Evolutionary conservation across 768 basidiomycete genomes (phyloP), one percentile per base, ranked within the genome.

Genomic region (Rhizopogon sp.): DNA sequence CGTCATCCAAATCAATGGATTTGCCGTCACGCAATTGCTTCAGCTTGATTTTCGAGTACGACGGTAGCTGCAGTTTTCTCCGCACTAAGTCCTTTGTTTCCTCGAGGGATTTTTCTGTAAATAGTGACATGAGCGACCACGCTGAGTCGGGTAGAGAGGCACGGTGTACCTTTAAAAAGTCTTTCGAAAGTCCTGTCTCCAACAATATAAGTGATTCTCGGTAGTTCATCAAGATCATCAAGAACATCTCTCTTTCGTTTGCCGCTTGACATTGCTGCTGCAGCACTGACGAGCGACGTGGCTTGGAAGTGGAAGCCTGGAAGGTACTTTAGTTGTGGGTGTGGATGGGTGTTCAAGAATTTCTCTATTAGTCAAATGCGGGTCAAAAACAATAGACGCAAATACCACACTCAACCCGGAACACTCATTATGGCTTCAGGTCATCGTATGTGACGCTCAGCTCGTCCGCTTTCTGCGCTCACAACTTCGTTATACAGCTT

Each of bases 1-100:
- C 87, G 64, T 92, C 89, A 37, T 88, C 88, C n/a, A 93, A 74
- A 64, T 87, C 87, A 22, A 90, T 77, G 13, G 66, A 64, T 55
- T 71, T 71, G 7, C 74, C 79, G 20, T 75, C 75, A 35, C 85
- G 78, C 45, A 88, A 61, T 59, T 88, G 88, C 20, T 67, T 67
- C 14, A 81, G 73, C 13, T 67, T 66, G 16, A 80, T 57, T 6
- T 62, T 55, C 5, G 72, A 62, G 43, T 74, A 70, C 0, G 66
- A 54, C 17, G 71, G 57, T 2, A 91, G 71, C 3, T 74, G 73
- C 17, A 92, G 74, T 68, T 90, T 92, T 57, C 70, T 77, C 43
- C 81, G 75, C 28, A 88, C 82, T 5, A 80, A 77, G 29, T 74
- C 66, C 60, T 79, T 82, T 58, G 83, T 75, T 50, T 83, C 80